Percentiles rank a stretch among this genome's conserved stretches.
phyloP scores from a whole-genome alignment of 305 asterid genomes.

The Fraxinus floribunda region DNA sequence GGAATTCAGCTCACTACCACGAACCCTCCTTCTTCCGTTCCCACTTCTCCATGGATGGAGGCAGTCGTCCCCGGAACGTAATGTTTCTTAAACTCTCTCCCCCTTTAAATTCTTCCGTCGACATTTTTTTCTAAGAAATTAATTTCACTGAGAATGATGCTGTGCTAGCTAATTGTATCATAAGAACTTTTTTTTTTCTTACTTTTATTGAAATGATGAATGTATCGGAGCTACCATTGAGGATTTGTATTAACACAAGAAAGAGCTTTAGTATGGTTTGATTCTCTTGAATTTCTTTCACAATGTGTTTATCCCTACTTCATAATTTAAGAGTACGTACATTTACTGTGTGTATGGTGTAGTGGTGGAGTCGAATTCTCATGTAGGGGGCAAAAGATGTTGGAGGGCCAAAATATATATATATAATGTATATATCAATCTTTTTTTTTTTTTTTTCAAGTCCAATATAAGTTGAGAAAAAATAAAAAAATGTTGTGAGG shows the following conservation, averaged over 20 bases:
- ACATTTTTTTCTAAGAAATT: not conserved
- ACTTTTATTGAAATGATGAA: not conserved
- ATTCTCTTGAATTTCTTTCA: not conserved
- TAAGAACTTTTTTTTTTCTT: no score
- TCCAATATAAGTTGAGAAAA: not conserved
- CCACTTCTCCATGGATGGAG: constrained; percentile 70
- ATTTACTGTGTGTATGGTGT: not conserved
- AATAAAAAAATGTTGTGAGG: not conserved
- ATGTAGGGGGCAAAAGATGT: not conserved
- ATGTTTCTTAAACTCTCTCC: constrained; percentile 7
- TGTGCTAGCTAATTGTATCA: not conserved
- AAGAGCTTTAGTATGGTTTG: not conserved
- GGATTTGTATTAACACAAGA: not conserved
- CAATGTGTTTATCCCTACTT: not conserved
- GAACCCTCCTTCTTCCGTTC: constrained; percentile 53
- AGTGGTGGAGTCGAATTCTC: not conserved
- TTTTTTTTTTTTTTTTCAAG: no score
- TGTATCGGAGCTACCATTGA: not conserved
- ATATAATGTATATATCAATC: no score
- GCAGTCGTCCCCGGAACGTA: constrained; percentile 98
- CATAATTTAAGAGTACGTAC: not conserved
- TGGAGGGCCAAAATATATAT: not conserved
- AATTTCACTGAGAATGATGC: not conserved
- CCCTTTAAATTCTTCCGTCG: not conserved
- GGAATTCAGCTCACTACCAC: constrained; percentile 87